A percentile compares a stretch with the other conserved stretches of the same genome.
These are phyloP conservation scores for Trametes hirsuta DNA, from an alignment of 1,284 basidiomycete species.

Conservation along the genomic window DNA sequence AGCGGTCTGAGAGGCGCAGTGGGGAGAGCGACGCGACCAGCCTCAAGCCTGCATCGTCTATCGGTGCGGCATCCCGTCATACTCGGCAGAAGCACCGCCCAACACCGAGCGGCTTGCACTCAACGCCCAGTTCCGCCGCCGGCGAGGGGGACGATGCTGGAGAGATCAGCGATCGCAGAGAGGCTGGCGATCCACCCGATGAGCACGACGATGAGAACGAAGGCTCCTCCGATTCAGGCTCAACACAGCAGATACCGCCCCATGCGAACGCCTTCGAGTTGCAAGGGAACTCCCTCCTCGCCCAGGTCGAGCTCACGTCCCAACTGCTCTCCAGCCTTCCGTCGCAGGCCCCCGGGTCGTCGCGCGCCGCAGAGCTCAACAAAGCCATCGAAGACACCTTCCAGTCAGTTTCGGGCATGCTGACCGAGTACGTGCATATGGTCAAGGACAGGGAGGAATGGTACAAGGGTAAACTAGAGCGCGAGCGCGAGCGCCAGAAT, in stretches of 20 bases:
- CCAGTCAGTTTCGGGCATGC: slow-evolving; percentile 56
- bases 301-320: slow-evolving; percentile 80
- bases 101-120: slow-evolving; percentile 1
- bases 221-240: slow-evolving; percentile 49
- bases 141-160: slow-evolving; percentile 22
- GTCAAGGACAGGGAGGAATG: slow-evolving; percentile 82
- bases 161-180: slow-evolving; percentile 17
- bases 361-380: slow-evolving; percentile 51
- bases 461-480: slow-evolving; percentile 64
- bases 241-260: slow-evolving; percentile 56
- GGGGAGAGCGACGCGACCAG: slow-evolving; percentile 39
- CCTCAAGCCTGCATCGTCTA: slow-evolving; percentile 25
- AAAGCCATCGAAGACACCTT: slow-evolving; percentile 71
- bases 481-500: slow-evolving; percentile 74
- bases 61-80: slow-evolving; percentile 13
- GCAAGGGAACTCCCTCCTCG: slow-evolving; percentile 74
- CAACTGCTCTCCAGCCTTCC: slow-evolving; percentile 66
- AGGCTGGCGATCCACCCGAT: slow-evolving; percentile 27
- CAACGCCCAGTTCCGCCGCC: slow-evolving; percentile 14
- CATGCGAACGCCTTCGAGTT: slow-evolving; percentile 72
- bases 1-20: slow-evolving; percentile 31
- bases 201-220: slow-evolving; percentile 43
- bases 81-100: slow-evolving; percentile 5
- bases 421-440: slow-evolving; percentile 77
- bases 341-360: slow-evolving; percentile 38